Conservation (phyloP, 1,139 yeast species). For the Candida labiduridarum region DNA sequence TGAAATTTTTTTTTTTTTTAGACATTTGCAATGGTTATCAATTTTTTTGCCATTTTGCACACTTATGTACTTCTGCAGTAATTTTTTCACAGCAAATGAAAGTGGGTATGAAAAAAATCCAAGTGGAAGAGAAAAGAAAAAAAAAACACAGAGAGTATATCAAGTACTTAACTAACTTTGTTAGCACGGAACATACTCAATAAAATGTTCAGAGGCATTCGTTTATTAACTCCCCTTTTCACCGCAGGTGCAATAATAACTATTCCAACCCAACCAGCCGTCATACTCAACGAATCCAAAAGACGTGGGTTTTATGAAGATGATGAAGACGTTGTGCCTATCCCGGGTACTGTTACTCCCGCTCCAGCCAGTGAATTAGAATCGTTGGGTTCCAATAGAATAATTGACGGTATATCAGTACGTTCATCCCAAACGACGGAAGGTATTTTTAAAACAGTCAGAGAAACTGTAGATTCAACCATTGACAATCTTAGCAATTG, state of each 20-base stretch:
- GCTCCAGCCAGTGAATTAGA: slow-evolving; percentile 51
- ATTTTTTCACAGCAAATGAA: slow-evolving; percentile 6
- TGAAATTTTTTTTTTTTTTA: slow-evolving; percentile 1
- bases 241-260: slow-evolving; percentile 12
- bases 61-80: not conserved
- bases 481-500: slow-evolving; percentile 22
- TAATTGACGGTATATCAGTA: slow-evolving; percentile 60
- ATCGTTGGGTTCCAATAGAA: slow-evolving; percentile 42
- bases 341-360: slow-evolving; percentile 58
- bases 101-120: not conserved
- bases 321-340: slow-evolving; percentile 51
- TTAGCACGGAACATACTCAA: not conserved
- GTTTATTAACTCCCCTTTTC: slow-evolving; percentile 13
- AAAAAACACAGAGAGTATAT: not conserved
- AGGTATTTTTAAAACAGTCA: slow-evolving; percentile 45
- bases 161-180: too few relatives aligned
- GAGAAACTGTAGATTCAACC: slow-evolving; percentile 33
- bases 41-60: not conserved
- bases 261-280: not conserved
- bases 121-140: not conserved
- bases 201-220: slow-evolving; percentile 14
- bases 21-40: slow-evolving; percentile 2
- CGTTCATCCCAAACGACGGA: slow-evolving; percentile 56
- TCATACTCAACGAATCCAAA: slow-evolving; percentile 25
- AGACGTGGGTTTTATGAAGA: slow-evolving; percentile 64